A percentile compares a stretch with the other conserved stretches of the same genome.
Evolutionary conservation across 257 asterid species (phyloP).

Genomic region (Ajuga chamaepitys): DNA sequence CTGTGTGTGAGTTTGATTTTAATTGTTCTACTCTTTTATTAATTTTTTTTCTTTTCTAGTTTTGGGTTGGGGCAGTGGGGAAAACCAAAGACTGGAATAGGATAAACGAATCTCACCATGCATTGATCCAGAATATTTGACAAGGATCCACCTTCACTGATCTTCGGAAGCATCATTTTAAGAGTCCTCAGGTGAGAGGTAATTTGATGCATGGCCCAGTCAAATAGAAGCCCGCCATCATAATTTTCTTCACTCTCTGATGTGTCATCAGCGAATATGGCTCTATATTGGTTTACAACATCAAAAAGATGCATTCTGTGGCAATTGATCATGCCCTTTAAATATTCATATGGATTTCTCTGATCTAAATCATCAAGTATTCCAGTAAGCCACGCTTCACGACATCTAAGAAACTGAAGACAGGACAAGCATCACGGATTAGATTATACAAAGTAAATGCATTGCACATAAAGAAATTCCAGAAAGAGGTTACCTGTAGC

Average conservation of each 20-base stretch:
- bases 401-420: constrained; percentile 86
- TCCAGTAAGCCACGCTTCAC: constrained; percentile 94
- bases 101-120: constrained; percentile 69
- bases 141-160: constrained; percentile 91
- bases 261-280: constrained; percentile 90
- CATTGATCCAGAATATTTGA: constrained; percentile 89
- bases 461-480: neutral
- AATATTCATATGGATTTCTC: constrained; percentile 90
- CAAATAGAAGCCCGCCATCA: constrained; percentile 97
- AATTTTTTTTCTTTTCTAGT: neutral
- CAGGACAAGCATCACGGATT: constrained; percentile 13
- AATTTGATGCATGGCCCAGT: constrained; percentile 99
- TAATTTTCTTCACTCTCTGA: constrained; percentile 91
- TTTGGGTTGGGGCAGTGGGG: neutral
- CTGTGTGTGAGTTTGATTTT: neutral
- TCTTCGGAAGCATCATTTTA: constrained; percentile 88
- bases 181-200: constrained; percentile 76
- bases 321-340: constrained; percentile 87
- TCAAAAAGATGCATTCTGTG: constrained; percentile 93
- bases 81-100: neutral
- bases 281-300: constrained; percentile 97
- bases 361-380: constrained; percentile 91
- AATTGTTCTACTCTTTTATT: neutral
- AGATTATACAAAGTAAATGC: neutral
- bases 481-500: constrained; percentile 55